phyloP scores from a whole-genome alignment of 2,329 filamentous ascomycete species.

The Colletotrichum sojae region DNA sequence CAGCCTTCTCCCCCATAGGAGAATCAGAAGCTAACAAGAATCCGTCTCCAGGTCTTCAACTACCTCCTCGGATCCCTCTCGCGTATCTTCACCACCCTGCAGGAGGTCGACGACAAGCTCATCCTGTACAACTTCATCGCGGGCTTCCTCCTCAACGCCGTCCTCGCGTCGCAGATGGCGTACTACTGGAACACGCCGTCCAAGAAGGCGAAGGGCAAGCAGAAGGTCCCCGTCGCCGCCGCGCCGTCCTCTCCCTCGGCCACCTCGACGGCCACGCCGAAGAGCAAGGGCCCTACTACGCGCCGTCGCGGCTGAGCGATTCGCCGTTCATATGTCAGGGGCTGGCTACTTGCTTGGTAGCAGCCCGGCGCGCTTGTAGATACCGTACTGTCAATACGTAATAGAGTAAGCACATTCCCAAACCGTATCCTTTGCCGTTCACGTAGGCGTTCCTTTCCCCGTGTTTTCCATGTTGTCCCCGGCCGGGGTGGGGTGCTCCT shows the following conservation, averaged over 20 bases:
- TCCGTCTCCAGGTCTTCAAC: slow-evolving; percentile 85
- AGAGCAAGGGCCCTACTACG: slow-evolving; percentile 60
- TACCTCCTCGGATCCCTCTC: slow-evolving; percentile 94
- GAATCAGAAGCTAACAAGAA: background rate
- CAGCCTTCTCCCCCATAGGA: too few species aligned
- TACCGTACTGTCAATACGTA: slow-evolving; percentile 27
- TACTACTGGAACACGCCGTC: slow-evolving; percentile 92
- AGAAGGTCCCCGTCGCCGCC: slow-evolving; percentile 47
- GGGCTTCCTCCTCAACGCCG: slow-evolving; percentile 88
- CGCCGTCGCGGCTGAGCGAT: slow-evolving; percentile 57
- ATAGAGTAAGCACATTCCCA: slow-evolving; percentile 18
- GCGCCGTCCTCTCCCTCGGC: slow-evolving; percentile 43
- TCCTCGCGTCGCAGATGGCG: slow-evolving; percentile 91
- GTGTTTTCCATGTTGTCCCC: background rate
- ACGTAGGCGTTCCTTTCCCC: background rate
- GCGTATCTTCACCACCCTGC: slow-evolving; percentile 96
- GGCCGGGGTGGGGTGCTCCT: too few species aligned
- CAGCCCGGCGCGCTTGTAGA: slow-evolving; percentile 10
- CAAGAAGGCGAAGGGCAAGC: slow-evolving; percentile 60
- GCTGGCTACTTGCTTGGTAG: background rate
- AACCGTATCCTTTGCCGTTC: background rate
- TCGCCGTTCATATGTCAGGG: too few species aligned
- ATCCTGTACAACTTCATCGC: slow-evolving; percentile 96
- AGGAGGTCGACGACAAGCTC: slow-evolving; percentile 96
- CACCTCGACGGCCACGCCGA: slow-evolving; percentile 46